Base-by-base conservation (phyloP, 2,329 filamentous ascomycete genomes). In the Alternaria arbusti region DNA sequence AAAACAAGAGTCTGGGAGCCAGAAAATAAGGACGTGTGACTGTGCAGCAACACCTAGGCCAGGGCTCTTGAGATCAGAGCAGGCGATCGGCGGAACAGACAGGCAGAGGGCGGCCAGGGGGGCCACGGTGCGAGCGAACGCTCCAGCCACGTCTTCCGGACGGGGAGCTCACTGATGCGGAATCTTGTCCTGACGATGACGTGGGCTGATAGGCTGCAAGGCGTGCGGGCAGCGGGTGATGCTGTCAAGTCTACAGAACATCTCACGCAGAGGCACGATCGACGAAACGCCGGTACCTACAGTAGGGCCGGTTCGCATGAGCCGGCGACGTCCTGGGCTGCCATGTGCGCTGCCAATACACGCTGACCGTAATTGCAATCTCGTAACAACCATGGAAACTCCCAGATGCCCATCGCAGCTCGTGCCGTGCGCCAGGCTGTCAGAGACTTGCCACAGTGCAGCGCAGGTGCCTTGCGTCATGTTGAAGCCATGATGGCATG, bases 301-400 rank as follows among this genome's bases (percentile, higher is more conserved):
- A 64, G 44, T 61, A 64, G 62, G 62, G 47, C 62, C 62, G 62
- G 54, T 64, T 64, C 32, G 58, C 59, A 40, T 23, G n/a, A 54
- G 46, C 57, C 47, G 57, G 23, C 32, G 20, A 45, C 15, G 57
- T 26, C 23, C 25, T 46, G 49, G n/a, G 15, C 17, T 51, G 26
- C 49, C n/a, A 8, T 36, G 26, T 36, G 49, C 49, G 49, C 52
- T 55, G 52, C 20, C 52, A n/a, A 32, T 55, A 36, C 36, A 40
- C 36, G 36, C 36, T 40, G 22, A 25, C 49, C 28, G 49, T n/a
- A 36, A 52, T 36, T 52, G 49, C 49, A 52, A 52, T 52, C 36
- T 52, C 51, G 28, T 45, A 43, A 15, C 58, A 45, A n/a, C 49
- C 17, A 40, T 40, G 36, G 36, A 40, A 40, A 40, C 36, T 17